These are phyloP conservation scores for Geopyxis carbonaria DNA, from an alignment of 495 filamentous ascomycete genomes.

Conservation along the genomic window DNA sequence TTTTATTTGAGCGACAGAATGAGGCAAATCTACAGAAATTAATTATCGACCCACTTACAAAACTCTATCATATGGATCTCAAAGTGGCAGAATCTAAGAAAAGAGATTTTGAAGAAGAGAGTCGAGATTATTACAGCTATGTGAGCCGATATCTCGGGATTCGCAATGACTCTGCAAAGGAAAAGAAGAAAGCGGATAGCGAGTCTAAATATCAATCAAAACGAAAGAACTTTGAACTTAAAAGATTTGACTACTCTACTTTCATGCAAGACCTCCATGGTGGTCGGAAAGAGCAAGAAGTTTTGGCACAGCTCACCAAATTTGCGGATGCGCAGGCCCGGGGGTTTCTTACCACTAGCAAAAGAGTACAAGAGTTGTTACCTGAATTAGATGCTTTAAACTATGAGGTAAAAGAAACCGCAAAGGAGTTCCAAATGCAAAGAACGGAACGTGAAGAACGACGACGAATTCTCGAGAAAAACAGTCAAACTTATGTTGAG, in stretches of 20 bases:
- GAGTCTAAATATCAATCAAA: constrained; percentile 94
- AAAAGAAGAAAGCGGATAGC: constrained; percentile 87
- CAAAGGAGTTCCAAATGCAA: constrained; percentile 90
- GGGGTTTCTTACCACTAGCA: constrained; percentile 61
- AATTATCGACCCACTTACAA: constrained; percentile 83
- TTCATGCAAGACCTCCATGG: constrained; percentile 99
- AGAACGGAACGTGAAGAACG: constrained; percentile 88
- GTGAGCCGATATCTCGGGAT: constrained; percentile 89
- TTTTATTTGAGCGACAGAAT: constrained; percentile 72
- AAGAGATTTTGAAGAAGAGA: constrained; percentile 96
- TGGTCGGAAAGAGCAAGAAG: constrained; percentile 92
- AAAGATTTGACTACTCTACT: constrained; percentile 94
- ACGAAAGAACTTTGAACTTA: constrained; percentile 84
- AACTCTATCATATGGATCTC: constrained; percentile 86
- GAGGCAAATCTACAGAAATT: constrained; percentile 69
- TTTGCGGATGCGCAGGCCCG: constrained; percentile 84
- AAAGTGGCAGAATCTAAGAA: constrained; percentile 96
- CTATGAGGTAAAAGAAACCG: constrained; percentile 71
- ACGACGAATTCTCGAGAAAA: constrained; percentile 73
- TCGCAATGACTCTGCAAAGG: constrained; percentile 84
- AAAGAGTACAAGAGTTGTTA: constrained; percentile 72
- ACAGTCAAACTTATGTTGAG: constrained; percentile 62
- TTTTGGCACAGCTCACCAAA: constrained; percentile 85
- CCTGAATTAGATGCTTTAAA: constrained; percentile 88
- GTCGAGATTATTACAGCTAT: constrained; percentile 91